phyloP scores from a whole-genome alignment of 805 yeast species.

The Kuraishia hungarica region DNA sequence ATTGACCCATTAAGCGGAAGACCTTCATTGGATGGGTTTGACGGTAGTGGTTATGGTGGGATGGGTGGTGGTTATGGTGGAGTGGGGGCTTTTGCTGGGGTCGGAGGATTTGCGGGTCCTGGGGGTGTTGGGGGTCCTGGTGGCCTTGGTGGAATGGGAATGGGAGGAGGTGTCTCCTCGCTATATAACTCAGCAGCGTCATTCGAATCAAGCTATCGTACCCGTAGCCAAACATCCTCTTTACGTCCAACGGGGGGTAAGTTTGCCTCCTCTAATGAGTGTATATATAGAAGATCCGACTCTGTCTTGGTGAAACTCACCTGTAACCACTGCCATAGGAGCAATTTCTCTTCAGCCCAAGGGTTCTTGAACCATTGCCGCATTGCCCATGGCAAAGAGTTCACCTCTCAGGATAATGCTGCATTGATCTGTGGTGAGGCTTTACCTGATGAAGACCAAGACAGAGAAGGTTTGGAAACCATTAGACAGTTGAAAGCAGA shows the following conservation, averaged over 20 bases:
- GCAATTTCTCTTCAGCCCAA: slow-evolving; percentile 71
- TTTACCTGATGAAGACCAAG: slow-evolving; percentile 47
- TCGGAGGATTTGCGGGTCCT: neutral
- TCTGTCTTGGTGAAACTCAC: slow-evolving; percentile 61
- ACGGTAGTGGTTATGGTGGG: neutral
- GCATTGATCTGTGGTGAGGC: slow-evolving; percentile 58
- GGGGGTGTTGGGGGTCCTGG: neutral
- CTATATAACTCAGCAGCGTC: neutral
- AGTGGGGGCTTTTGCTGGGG: too few relatives aligned
- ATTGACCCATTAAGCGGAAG: slow-evolving; percentile 1
- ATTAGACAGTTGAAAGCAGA: slow-evolving; percentile 25
- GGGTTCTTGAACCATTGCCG: slow-evolving; percentile 75
- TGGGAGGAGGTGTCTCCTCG: too few relatives aligned
- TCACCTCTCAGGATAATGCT: slow-evolving; percentile 65
- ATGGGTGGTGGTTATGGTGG: neutral
- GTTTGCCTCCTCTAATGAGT: slow-evolving; percentile 20
- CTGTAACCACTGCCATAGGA: slow-evolving; percentile 59
- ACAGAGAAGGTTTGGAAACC: slow-evolving; percentile 36
- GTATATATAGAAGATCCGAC: slow-evolving; percentile 60
- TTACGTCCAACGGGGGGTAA: slow-evolving; percentile 41
- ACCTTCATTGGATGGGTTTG: neutral
- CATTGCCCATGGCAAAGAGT: slow-evolving; percentile 64
- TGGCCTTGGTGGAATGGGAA: neutral
- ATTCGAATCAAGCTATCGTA: slow-evolving; percentile 26
- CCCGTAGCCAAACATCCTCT: slow-evolving; percentile 39